Evolutionary conservation across 306 rosid species (phyloP), one percentile per base, ranked within the genome.

Genomic region (Prunus armeniaca): DNA sequence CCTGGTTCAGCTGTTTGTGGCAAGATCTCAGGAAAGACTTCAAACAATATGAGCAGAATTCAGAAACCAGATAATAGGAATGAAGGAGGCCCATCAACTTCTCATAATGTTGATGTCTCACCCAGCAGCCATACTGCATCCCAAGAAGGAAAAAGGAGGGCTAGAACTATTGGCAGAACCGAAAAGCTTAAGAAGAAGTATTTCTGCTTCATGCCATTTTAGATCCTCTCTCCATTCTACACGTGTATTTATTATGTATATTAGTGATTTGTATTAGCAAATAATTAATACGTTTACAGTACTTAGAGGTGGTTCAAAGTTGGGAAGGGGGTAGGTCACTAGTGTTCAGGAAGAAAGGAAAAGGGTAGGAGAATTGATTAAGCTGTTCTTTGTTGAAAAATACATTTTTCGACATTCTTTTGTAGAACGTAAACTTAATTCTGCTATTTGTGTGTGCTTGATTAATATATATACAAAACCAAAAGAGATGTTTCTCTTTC

Each of bases 131-230:
- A 38, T 38, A 38, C 43, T 7, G 43, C 43, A 6, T 38, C 43
- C 43, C 43, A 6, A 38, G 9, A 38, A 38, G 43, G 43, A 6
- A 38, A 38, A 38, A 38, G 43, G 43, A 38, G 43, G 43, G 43
- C 43, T 7, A 38, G 9, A 38, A 38, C 78, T 30, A 71, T 13
- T 56, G 73, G 62, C 45, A 66, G 76, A 80, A 38, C 10, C 78
- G 75, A 67, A 63, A 80, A 41, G 80, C 64, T 71, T 8, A 69
- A 38, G 87, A 82, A 38, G 85, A 76, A 67, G 73, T 86, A 67
- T 12, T 50, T 83, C 41, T 86, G 87, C 79, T 86, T 77, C 79
- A 6, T 80, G 49, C 17, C 85, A 54, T 74, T 81, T 49, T 86
- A 83, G 85, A 54, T 17, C 27, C 28, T 69, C 54, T 41, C 7